These are phyloP conservation scores for Colletotrichum viniferum DNA, from an alignment of 2,329 filamentous ascomycete genomes.

Conservation along the genomic window DNA sequence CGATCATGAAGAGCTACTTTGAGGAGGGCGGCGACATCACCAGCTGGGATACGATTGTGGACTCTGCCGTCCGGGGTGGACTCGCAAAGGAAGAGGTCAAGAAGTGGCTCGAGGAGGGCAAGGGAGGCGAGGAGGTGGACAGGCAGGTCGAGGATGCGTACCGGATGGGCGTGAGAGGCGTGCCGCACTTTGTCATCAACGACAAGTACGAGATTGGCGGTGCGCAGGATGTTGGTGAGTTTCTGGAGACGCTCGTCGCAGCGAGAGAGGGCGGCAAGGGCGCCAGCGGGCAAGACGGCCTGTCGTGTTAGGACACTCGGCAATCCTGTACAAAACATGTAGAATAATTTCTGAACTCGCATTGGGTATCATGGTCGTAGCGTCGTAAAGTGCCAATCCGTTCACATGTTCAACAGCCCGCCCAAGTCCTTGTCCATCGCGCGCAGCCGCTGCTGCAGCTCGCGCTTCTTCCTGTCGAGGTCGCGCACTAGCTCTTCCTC, in stretches of 20 bases:
- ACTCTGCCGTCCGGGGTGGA: slow-evolving; percentile 58
- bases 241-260: slow-evolving; percentile 68
- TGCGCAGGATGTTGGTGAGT: slow-evolving; percentile 72
- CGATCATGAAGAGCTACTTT: slow-evolving; percentile 70
- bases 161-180: slow-evolving; percentile 62
- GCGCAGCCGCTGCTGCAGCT: slow-evolving; percentile 56
- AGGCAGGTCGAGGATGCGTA: slow-evolving; percentile 57
- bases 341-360: slow-evolving; percentile 1
- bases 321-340: background rate
- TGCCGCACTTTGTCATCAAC: slow-evolving; percentile 79
- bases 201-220: slow-evolving; percentile 70
- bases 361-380: slow-evolving; percentile 8
- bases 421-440: slow-evolving; percentile 62
- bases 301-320: background rate
- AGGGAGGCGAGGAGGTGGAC: slow-evolving; percentile 63
- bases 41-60: slow-evolving; percentile 53
- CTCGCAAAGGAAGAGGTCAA: slow-evolving; percentile 56
- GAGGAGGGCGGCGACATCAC: slow-evolving; percentile 70
- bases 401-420: slow-evolving; percentile 57
- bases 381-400: background rate
- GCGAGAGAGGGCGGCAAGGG: slow-evolving; percentile 35
- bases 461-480: slow-evolving; percentile 60
- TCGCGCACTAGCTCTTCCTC: slow-evolving; percentile 71
- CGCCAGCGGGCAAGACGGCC: background rate
- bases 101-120: slow-evolving; percentile 56